These are phyloP conservation scores for Rhodocollybia butyracea DNA, from an alignment of 768 basidiomycete species.

Conservation along the genomic window DNA sequence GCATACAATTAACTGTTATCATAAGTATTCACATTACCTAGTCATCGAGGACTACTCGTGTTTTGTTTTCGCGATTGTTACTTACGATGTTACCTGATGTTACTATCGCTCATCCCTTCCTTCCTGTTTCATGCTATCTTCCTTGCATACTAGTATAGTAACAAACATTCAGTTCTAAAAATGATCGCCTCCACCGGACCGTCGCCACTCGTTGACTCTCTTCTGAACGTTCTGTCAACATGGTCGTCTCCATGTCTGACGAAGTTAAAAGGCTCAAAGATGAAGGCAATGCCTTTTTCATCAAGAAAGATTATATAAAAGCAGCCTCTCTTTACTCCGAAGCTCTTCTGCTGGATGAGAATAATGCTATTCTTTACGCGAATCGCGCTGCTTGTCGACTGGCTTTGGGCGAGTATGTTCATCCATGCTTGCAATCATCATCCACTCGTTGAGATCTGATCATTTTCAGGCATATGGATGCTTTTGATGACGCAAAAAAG, in stretches of 20 bases:
- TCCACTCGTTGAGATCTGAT: background rate
- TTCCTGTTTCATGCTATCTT: too few species aligned
- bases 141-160: too few species aligned
- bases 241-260: background rate
- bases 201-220: too few species aligned
- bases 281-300: constrained; percentile 19
- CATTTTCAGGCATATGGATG: constrained; percentile 14
- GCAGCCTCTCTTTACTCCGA: constrained; percentile 12
- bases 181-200: too few species aligned
- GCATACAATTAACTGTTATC: too few species aligned
- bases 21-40: too few species aligned
- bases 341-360: constrained; percentile 13
- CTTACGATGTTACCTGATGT: too few species aligned
- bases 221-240: too few species aligned
- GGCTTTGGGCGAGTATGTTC: constrained; percentile 9
- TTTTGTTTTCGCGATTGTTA: too few species aligned
- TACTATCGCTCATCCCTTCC: too few species aligned
- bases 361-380: constrained; percentile 16
- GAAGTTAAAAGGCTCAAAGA: constrained; percentile 11
- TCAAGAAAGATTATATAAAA: constrained; percentile 11
- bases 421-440: background rate
- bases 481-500: constrained; percentile 14
- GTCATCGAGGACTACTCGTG: too few species aligned
- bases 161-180: too few species aligned
- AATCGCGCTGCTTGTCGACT: constrained; percentile 20